Base-by-base conservation (phyloP, 306 rosid genomes). In the Bauhinia variegata region DNA sequence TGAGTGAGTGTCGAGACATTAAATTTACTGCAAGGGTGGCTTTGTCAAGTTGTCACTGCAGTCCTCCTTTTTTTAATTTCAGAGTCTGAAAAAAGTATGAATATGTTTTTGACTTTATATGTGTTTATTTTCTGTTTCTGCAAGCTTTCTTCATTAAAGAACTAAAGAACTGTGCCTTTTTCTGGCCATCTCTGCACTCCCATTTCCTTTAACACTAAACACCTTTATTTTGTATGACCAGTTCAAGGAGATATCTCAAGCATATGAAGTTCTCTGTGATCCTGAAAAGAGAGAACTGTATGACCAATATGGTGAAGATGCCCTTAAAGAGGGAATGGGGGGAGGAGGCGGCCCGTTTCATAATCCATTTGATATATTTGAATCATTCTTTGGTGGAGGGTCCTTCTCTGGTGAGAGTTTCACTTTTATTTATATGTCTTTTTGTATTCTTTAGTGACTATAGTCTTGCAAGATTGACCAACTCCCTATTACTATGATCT, bases 271-370 rank as follows among this genome's bases (percentile, higher is more conserved):
- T 71, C 86, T 88, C 54, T 80, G 81, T 53, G 86, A 88, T 82
- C 79, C 92, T 15, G 89, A 86, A 60, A 88, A 86, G 77, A 84
- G 83, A 68, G 89, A 86, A 65, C 28, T 84, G 57, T 88, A 88
- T 80, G 96, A 88, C 49, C 83, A 84, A 50, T 88, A 86, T 63
- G 96, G 92, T 54, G 96, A 88, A 84, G 96, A 86, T 30, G 96
- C 88, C 74, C 86, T 88, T 56, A 86, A 86, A 62, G 96, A 88
- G 13, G 96, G 96, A 63, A 81, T 79, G 79, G 89, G 84, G 30
- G 77, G 88, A 60, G 79, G 79, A 33, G 89, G 89, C 37, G 72
- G 84, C 33, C 67, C 88, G 3, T 78, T 81, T 9, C 88, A 86
- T 68, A 86, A 65, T 75, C 92, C 92, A 36, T 88, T 86, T 68